Base-by-base conservation (phyloP, 2,329 filamentous ascomycete species). In the Penicillium hordei region DNA sequence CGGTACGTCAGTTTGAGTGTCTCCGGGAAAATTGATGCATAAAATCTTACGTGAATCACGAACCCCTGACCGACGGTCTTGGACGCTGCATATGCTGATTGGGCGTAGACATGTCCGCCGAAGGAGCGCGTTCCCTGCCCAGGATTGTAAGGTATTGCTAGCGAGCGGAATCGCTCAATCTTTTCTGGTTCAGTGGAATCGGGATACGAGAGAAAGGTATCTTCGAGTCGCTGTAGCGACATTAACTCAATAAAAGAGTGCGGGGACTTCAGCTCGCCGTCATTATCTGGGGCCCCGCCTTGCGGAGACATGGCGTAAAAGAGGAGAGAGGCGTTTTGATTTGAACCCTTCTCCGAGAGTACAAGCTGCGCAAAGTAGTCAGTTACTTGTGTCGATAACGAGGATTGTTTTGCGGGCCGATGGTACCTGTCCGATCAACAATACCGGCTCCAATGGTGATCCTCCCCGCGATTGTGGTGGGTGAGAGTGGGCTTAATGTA, bases 91-190 rank as follows among this genome's bases (percentile, higher is more conserved):
- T 81, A 85, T 17, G 80, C 81, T 33, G 82, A 79, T 68, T 85
- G 83, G n/a, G 80, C 79, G 62, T 80, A 84, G 5, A 84, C 81
- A 71, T 85, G 82, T 1, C 82, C 82, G 13, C 82, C 82, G 68
- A 83, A 84, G 0, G 81, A 78, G 15, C 76, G 72, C 2, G 72
- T 72, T 17, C 74, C 68, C 7, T 70, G 72, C 3, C 75, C 78
- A 0, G 81, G 79, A 12, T 76, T 72, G 59, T 77, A 82, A 3
- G 73, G 74, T 4, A 50, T 48, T 36, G 70, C 62, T 15, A 69
- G 43, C 1, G 74, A 60, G 34, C 66, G 63, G 31, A 75, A 75
- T 3, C 49, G 59, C 21, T 74, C 70, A 43, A 70, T 57, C 29
- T 62, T 71, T 55, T 72, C 72, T 17, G 65, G 59, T 10, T 61